Percentiles rank a stretch among this genome's conserved stretches.
These are phyloP conservation scores for Eimeria maxima DNA, from an alignment of 169 alveolate species.

Conservation along the genomic window DNA sequence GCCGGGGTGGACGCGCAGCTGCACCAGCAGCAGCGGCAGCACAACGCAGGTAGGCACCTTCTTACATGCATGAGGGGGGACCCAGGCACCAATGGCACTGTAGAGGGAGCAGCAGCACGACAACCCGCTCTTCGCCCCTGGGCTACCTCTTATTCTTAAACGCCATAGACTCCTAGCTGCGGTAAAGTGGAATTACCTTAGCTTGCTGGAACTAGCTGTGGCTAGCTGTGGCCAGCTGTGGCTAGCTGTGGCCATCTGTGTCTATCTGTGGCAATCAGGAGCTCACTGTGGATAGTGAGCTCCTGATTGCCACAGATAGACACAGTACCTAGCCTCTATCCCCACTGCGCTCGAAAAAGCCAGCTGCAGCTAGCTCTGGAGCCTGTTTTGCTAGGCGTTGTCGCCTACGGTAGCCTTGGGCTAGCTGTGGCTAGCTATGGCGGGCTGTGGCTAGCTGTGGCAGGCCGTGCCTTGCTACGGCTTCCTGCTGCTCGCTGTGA, in stretches of 20 bases:
- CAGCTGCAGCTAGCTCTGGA: too few species aligned
- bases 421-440: background rate
- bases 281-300: background rate
- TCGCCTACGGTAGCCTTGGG: background rate
- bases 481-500: background rate
- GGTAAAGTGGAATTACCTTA: background rate
- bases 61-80: too few species aligned
- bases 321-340: too few species aligned
- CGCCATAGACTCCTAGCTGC: background rate
- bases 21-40: conserved; percentile 28
- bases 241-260: background rate
- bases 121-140: background rate
- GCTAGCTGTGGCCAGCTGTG: conserved; percentile 36
- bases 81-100: too few species aligned
- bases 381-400: too few species aligned
- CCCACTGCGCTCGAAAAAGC: too few species aligned
- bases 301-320: too few species aligned
- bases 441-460: background rate
- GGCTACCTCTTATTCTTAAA: too few species aligned
- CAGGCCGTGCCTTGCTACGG: background rate
- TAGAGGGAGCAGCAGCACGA: background rate
- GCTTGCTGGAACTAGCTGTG: conserved; percentile 83
- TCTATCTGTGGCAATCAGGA: background rate
- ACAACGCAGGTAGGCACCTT: too few species aligned
- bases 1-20: background rate